Evolutionary conservation across 2,329 filamentous ascomycete genomes (phyloP), one percentile per base, ranked within the genome.

Genomic region (Alternaria brassicae): DNA sequence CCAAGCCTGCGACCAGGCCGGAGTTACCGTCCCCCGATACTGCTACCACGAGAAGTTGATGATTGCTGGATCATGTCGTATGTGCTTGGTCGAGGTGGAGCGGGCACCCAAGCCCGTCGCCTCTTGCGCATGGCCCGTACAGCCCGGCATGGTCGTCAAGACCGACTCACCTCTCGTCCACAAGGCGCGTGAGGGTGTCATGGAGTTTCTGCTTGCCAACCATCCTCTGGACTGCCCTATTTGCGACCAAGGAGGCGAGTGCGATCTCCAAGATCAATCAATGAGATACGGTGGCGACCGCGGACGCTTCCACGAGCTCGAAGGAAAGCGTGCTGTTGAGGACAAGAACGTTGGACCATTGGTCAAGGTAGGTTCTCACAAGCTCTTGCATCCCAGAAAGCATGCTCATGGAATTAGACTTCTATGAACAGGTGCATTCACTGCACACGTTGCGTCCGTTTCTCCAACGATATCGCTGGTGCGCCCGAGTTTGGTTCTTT

Each of bases 341-440:
- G 95, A 99, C 81, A 99, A 99, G 87, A 98, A 99, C 81, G 97
- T 99, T 74, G 95, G 95, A 34, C 95, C 95, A 53, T 81, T 99
- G 70, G 91, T 99, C 82, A 99, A 99, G 81, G 81, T 84, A 71
- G 62, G 53, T 19, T 40, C 41, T 25, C 4, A 23, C 21, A n/a
- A 28, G 12, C 7, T 12, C 39, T 21, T 10, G 23, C 56, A 27
- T 27, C 6, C 27, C 21, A 37, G 53, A 13, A 32, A 34, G 8
- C 39, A 12, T 59, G 47, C 77, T 80, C 50, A 81, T 63, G 40
- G 15, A 40, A 32, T 4, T 61, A 84, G 88, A 99, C 95, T 3
- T 99, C 95, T 49, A 99, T 99, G 95, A 99, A 99, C 86, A 88
- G 95, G 78, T 99, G 95, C 81, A 99, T 99, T 75, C 95, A 99